These are phyloP conservation scores for Miscanthus lutarioriparius DNA, from an alignment of 176 grass and related monocot genomes.

Conservation along the genomic window DNA sequence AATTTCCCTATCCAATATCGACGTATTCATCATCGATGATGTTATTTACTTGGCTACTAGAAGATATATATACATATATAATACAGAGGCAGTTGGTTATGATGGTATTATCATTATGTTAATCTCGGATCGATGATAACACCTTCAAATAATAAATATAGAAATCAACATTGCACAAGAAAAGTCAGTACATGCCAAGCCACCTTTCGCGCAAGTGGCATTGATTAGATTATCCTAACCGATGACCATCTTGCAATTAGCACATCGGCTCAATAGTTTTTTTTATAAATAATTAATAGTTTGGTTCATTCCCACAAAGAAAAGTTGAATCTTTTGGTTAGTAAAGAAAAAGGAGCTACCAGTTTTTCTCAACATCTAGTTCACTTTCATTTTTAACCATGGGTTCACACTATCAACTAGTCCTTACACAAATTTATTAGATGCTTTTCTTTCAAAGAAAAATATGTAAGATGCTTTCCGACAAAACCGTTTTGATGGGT, in stretches of 20 bases:
- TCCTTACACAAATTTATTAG: not conserved
- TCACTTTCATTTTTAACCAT: not conserved
- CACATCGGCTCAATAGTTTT: not conserved
- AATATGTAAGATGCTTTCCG: not conserved
- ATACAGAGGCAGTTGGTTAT: conserved; percentile 38
- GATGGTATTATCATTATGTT: conserved; percentile 32
- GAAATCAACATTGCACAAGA: conserved; percentile 43
- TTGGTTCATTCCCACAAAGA: conserved; percentile 23
- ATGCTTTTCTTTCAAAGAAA: not conserved
- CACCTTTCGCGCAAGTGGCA: conserved; percentile 44
- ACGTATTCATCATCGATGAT: conserved; percentile 20
- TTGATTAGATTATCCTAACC: conserved; percentile 30
- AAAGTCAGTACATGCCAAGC: conserved; percentile 46
- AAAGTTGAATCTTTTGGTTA: conserved; percentile 1
- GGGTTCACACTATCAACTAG: not conserved
- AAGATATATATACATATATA: conserved; percentile 4
- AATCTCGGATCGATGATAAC: conserved; percentile 39
- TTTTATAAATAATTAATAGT: conserved; percentile 7
- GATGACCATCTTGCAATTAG: conserved; percentile 27
- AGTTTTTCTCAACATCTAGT: conserved; percentile 6
- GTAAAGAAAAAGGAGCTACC: not conserved
- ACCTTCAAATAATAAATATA: conserved; percentile 32
- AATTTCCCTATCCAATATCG: conserved; percentile 17
- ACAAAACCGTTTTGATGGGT: not conserved
- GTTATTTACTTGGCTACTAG: conserved; percentile 27